Percentiles rank a stretch among this genome's conserved stretches.
phyloP scores from a whole-genome alignment of 805 yeast genomes.

The Candida piceae region DNA sequence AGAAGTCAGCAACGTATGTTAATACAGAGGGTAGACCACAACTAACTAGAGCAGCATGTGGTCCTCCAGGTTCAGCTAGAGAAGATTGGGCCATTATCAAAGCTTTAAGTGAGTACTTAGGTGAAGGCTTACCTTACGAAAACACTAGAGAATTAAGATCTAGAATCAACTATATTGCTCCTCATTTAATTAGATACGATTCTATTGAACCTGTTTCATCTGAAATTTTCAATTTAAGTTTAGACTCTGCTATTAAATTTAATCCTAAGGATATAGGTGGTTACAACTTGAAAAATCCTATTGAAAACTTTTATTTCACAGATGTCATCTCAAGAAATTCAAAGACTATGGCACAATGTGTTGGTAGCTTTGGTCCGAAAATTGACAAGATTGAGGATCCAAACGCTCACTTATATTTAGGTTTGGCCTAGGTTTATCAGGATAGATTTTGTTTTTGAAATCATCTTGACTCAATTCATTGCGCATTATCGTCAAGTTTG shows the following conservation, averaged over 20 bases:
- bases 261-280: conserved; percentile 34
- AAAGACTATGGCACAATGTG: conserved; percentile 86
- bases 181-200: conserved; percentile 73
- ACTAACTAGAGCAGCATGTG: conserved; percentile 78
- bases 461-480: too few relatives aligned
- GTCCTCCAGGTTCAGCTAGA: conserved; percentile 84
- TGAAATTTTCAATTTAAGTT: conserved; percentile 53
- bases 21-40: conserved; percentile 91
- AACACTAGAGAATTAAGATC: conserved; percentile 61
- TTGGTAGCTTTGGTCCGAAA: conserved; percentile 64
- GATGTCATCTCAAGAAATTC: conserved; percentile 84
- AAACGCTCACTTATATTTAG: conserved; percentile 31
- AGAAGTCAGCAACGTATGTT: conserved; percentile 77
- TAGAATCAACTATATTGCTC: conserved; percentile 73
- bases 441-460: too few relatives aligned
- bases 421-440: conserved; percentile 22
- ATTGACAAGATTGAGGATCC: conserved; percentile 53
- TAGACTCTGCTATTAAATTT: conserved; percentile 33
- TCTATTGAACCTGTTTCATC: conserved; percentile 62
- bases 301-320: conserved; percentile 81
- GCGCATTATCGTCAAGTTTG: too few relatives aligned
- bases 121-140: conserved; percentile 69
- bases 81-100: conserved; percentile 88
- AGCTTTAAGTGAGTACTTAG: conserved; percentile 76
- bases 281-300: conserved; percentile 56